Evolutionary conservation across 192 early-diverging fungal species (phyloP), one percentile per base, ranked within the genome.

Genomic region (Podochytrium sp.): DNA sequence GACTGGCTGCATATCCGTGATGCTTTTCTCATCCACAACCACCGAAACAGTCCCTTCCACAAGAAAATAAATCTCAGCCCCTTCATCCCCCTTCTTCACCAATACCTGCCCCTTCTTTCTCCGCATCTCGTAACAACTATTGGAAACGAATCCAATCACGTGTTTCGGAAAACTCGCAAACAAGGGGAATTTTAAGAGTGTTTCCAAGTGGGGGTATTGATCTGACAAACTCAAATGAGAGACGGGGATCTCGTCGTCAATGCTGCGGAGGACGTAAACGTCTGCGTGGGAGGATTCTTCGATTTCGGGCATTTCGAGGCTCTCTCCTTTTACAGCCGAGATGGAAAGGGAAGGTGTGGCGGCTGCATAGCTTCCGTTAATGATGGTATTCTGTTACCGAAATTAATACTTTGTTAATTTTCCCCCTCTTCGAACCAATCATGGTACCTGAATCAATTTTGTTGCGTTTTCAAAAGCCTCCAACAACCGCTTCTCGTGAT

Each of bases 11-110:
- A 78, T 20, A 0, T 71, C 38, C 20, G 78, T 52, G 0, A 76
- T 61, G 4, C 16, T 42, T 37, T 56, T 50, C 34, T 39, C 37
- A 29, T 72, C 63, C 23, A 49, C 64, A 25, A 80, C 65, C 41
- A 84, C 66, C 20, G 65, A 14, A n/a, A 79, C 79, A 12, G 68
- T 43, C 12, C 82, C 82, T 62, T 76, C 64, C 6, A 55, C 52
- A 1, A 84, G 27, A 66, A 84, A 81, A 50, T 70, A 84, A 12
- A 84, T 79, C 52, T 84, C 82, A 1, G 76, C 76, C 2, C 76
- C 80, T 53, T 68, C 71, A 38, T 83, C 82, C 7, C 82, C 82
- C 52, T 83, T 79, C 16, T 56, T 49, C 0, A 83, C 68, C 23
- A 83, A 80, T 4, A 57, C 20, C 39, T 82, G 73, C 4, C 79